Conservation (phyloP, 129 eudicot species). For the Mikania micrantha region DNA sequence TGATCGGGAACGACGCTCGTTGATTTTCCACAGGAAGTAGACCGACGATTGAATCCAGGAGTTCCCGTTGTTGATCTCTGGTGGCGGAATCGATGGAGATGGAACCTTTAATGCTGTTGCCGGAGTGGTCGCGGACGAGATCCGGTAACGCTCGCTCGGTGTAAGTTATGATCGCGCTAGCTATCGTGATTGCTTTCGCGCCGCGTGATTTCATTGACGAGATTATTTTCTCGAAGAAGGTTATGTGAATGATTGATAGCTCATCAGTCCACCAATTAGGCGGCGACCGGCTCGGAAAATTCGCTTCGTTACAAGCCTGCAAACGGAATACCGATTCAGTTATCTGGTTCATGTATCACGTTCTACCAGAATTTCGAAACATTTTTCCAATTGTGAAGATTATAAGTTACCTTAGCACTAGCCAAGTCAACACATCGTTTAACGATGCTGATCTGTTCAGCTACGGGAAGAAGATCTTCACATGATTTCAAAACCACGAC, state of each 20-base stretch:
- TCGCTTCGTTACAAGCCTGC: conserved; percentile 90
- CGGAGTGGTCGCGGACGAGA: conserved; percentile 79
- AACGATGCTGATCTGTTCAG: conserved; percentile 60
- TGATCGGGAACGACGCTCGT: conserved; percentile 64
- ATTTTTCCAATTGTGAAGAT: background rate
- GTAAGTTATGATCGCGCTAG: conserved; percentile 83
- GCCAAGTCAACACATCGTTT: conserved; percentile 83
- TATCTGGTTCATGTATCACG: background rate
- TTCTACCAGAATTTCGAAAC: background rate
- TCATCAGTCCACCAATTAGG: conserved; percentile 99
- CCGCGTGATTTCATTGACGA: conserved; percentile 67
- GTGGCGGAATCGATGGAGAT: conserved; percentile 31
- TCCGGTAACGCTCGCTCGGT: conserved; percentile 72
- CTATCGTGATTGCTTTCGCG: conserved; percentile 60
- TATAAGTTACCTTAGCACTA: conserved; percentile 51
- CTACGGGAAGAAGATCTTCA: conserved; percentile 73
- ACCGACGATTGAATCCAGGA: conserved; percentile 52
- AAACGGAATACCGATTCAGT: conserved; percentile 4
- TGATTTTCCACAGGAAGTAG: conserved; percentile 62
- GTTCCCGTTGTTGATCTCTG: conserved; percentile 46
- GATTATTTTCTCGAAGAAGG: conserved; percentile 53
- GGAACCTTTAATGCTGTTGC: conserved; percentile 25
- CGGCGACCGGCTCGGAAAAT: conserved; percentile 93
- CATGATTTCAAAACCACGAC: conserved; percentile 81
- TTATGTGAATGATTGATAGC: conserved; percentile 63